phyloP scores from a whole-genome alignment of 768 basidiomycete genomes.

The Psilocybe cubensis region DNA sequence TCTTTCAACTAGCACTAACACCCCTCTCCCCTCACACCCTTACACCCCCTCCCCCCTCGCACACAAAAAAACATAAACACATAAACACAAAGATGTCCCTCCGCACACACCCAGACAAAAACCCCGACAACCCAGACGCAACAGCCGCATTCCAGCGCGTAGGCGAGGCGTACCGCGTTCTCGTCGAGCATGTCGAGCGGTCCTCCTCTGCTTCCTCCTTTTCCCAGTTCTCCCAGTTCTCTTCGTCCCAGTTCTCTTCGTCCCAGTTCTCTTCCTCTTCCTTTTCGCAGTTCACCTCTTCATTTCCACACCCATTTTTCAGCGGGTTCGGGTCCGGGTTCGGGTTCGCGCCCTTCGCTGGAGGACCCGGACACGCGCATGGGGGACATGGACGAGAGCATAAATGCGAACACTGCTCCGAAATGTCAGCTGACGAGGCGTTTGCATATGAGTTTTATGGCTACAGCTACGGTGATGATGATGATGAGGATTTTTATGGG shows the following conservation, averaged over 20 bases:
- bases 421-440: neutral
- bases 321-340: no score
- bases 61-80: no score
- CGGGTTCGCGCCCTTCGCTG: no score
- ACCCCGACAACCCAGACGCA: slow-evolving; percentile 63
- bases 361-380: no score
- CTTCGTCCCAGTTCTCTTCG: no score
- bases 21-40: no score
- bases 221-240: no score
- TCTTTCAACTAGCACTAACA: no score
- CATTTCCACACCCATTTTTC: no score
- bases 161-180: slow-evolving; percentile 66
- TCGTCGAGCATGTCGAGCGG: slow-evolving; percentile 56
- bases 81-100: slow-evolving; percentile 75
- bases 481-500: slow-evolving; percentile 29
- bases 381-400: neutral
- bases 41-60: no score
- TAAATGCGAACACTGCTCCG: neutral
- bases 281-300: no score
- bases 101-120: slow-evolving; percentile 79
- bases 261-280: no score
- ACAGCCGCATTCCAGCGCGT: slow-evolving; percentile 73
- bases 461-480: slow-evolving; percentile 39
- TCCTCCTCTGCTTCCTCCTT: slow-evolving; percentile 8
- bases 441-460: slow-evolving; percentile 30